Conservation (phyloP, 768 basidiomycete genomes). For the Pholiota molesta region DNA sequence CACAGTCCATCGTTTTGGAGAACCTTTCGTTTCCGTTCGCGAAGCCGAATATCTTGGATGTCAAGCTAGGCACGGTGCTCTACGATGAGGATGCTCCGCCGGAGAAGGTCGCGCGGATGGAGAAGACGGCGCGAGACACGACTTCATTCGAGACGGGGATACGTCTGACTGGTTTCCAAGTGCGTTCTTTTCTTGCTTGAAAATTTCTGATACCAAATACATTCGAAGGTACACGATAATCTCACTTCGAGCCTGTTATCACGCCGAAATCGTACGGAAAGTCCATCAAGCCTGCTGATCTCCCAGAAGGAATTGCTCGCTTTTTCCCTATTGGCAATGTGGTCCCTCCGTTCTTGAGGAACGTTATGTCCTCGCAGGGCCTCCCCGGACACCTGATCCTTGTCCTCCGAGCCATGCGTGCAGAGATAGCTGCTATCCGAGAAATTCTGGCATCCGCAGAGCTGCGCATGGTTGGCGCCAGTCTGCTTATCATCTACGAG, state of each 20-base stretch:
- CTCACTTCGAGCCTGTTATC: constrained; percentile 52
- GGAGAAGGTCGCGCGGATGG: constrained; percentile 83
- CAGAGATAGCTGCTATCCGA: constrained; percentile 42
- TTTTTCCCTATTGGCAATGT: constrained; percentile 69
- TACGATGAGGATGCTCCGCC: constrained; percentile 67
- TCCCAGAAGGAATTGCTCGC: constrained; percentile 73
- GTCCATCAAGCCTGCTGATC: constrained; percentile 64
- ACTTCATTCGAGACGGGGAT: constrained; percentile 81
- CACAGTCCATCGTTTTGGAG: constrained; percentile 82
- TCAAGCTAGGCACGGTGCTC: constrained; percentile 92
- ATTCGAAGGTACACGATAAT: constrained; percentile 71
- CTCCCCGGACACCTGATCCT: constrained; percentile 62
- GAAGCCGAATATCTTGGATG: constrained; percentile 87
- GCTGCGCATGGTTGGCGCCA: constrained; percentile 81
- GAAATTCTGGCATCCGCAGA: constrained; percentile 55
- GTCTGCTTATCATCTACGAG: constrained; percentile 80
- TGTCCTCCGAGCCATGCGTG: constrained; percentile 57
- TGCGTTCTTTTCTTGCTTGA: constrained; percentile 27
- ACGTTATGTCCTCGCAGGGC: constrained; percentile 39
- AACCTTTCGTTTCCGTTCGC: constrained; percentile 76
- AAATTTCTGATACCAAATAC: not conserved
- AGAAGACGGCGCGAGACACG: constrained; percentile 63
- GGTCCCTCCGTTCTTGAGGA: constrained; percentile 5
- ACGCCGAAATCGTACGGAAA: constrained; percentile 83
- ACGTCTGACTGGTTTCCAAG: constrained; percentile 87